These are phyloP conservation scores for Amanita phalloides DNA, from an alignment of 768 basidiomycete genomes.

Conservation along the genomic window DNA sequence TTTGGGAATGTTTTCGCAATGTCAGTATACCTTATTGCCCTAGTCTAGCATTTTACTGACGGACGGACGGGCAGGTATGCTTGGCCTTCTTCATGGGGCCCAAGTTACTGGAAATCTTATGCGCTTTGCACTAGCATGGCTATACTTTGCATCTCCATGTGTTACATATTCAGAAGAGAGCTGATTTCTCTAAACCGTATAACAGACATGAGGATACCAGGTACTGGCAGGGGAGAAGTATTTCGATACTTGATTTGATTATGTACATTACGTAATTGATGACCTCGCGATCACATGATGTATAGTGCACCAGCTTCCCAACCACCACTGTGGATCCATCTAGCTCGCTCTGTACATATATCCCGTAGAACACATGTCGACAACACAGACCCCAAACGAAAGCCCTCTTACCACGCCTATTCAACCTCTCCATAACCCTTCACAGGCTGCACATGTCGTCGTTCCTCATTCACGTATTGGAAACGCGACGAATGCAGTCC, in stretches of 20 bases:
- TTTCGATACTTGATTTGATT: not conserved
- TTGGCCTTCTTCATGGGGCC: slow-evolving; percentile 64
- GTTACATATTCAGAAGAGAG: slow-evolving; percentile 35
- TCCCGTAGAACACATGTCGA: slow-evolving; percentile 30
- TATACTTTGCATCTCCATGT: slow-evolving; percentile 38
- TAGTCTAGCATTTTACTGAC: not conserved
- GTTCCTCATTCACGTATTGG: slow-evolving; percentile 76
- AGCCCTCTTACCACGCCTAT: slow-evolving; percentile 55
- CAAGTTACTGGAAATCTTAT: slow-evolving; percentile 59
- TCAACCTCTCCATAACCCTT: slow-evolving; percentile 80
- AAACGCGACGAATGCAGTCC: slow-evolving; percentile 45
- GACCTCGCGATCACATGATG: too few relatives aligned
- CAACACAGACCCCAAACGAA: slow-evolving; percentile 50
- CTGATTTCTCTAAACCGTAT: not conserved
- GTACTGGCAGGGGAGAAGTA: not conserved
- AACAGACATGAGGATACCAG: not conserved
- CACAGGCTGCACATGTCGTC: slow-evolving; percentile 66
- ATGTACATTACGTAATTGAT: not conserved
- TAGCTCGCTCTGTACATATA: slow-evolving; percentile 6
- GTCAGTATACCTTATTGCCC: slow-evolving; percentile 25
- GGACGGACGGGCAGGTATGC: slow-evolving; percentile 34
- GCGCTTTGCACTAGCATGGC: slow-evolving; percentile 59
- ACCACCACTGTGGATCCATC: not conserved
- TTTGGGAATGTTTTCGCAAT: slow-evolving; percentile 80
- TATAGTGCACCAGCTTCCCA: too few relatives aligned